phyloP scores from a whole-genome alignment of 1,139 yeast species.

The Magnusiomyces ingens region DNA sequence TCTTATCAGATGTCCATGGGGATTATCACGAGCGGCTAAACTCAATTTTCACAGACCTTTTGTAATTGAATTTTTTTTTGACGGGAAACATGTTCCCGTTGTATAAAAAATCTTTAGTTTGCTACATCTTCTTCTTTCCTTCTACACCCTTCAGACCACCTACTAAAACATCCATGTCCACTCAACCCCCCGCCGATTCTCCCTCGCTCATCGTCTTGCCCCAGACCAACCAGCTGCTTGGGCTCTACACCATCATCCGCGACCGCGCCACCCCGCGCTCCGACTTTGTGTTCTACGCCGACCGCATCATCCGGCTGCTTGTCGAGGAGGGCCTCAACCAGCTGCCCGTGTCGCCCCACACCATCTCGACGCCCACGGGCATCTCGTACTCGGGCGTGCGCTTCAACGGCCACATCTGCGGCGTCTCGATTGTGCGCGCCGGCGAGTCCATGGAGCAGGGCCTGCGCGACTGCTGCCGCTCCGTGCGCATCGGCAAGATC shows the following conservation, averaged over 20 bases:
- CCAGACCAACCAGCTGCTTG: slow-evolving; percentile 83
- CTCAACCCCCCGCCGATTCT: background rate
- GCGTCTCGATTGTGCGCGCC: slow-evolving; percentile 94
- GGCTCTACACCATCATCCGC: slow-evolving; percentile 78
- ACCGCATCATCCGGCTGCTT: slow-evolving; percentile 81
- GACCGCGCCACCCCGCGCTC: slow-evolving; percentile 72
- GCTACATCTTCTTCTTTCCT: too few species aligned
- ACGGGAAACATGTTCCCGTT: too few species aligned
- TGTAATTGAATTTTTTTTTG: too few species aligned
- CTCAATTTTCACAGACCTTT: too few species aligned
- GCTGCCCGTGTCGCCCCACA: slow-evolving; percentile 67
- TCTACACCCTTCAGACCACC: too few species aligned
- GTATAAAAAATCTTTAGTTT: too few species aligned
- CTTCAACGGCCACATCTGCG: slow-evolving; percentile 89
- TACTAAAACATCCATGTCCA: too few species aligned
- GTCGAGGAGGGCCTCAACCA: slow-evolving; percentile 95
- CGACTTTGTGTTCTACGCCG: slow-evolving; percentile 91
- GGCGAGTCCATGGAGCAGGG: slow-evolving; percentile 99
- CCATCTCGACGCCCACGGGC: slow-evolving; percentile 72
- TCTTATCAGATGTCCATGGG: too few species aligned
- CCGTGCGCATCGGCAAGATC: slow-evolving; percentile 93
- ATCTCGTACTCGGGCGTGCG: slow-evolving; percentile 68
- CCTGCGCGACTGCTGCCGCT: slow-evolving; percentile 88
- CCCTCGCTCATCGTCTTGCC: slow-evolving; percentile 43
- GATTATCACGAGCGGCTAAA: too few species aligned